phyloP scores from a whole-genome alignment of 768 basidiomycete genomes.

The Russula sp. region DNA sequence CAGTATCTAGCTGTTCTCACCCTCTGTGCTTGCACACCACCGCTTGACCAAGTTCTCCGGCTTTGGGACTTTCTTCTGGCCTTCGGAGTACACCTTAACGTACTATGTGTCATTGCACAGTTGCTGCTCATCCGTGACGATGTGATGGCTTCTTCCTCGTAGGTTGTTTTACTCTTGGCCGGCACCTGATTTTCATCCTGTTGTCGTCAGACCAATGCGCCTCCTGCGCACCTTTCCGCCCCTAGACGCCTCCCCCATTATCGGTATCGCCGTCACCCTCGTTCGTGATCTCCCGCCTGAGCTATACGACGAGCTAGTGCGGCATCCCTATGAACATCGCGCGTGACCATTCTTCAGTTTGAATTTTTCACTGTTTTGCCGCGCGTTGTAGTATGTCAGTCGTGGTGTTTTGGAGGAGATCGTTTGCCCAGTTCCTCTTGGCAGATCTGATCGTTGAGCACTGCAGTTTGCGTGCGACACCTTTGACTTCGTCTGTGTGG shows the following conservation, averaged over 20 bases:
- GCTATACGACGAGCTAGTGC: conserved; percentile 82
- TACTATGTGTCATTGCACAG: conserved; percentile 95
- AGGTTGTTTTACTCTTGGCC: conserved; percentile 21
- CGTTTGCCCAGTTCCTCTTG: not conserved
- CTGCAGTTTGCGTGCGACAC: not conserved
- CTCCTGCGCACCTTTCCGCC: conserved; percentile 91
- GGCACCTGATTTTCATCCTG: conserved; percentile 2
- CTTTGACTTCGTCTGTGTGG: not conserved
- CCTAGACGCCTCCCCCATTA: conserved; percentile 76
- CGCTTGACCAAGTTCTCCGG: conserved; percentile 87
- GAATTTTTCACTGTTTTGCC: not conserved
- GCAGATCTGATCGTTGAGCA: not conserved
- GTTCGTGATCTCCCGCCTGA: conserved; percentile 86
- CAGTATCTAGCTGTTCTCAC: conserved; percentile 72
- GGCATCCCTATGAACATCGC: conserved; percentile 65
- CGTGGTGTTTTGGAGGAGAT: not conserved
- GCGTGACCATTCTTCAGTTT: not conserved
- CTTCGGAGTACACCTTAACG: conserved; percentile 94
- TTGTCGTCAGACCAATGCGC: conserved; percentile 73
- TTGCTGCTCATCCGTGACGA: conserved; percentile 84
- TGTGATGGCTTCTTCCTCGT: conserved; percentile 85
- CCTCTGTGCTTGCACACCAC: conserved; percentile 93
- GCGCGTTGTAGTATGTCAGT: not conserved
- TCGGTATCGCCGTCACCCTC: conserved; percentile 89
- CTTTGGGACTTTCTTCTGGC: conserved; percentile 98